phyloP scores from a whole-genome alignment of 1,139 yeast genomes.

The Suhomyces yuchorum region DNA sequence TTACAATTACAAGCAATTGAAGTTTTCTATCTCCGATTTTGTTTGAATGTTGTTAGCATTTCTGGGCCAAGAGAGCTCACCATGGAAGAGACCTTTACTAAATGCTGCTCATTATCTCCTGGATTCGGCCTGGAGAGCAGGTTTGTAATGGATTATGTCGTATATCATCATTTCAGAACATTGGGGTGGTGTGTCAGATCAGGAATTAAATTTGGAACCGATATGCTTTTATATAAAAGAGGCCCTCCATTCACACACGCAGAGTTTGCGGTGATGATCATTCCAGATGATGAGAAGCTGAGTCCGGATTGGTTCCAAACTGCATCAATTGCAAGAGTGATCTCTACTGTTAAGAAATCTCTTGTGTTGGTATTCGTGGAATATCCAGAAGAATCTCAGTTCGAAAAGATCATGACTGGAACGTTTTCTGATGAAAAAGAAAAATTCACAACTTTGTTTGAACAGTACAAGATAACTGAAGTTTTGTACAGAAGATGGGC shows the following conservation, averaged over 20 bases:
- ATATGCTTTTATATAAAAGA: constrained; percentile 73
- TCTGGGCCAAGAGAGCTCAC: constrained; percentile 15
- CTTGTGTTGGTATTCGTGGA: constrained; percentile 70
- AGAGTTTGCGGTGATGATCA: constrained; percentile 67
- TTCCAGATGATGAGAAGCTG: constrained; percentile 39
- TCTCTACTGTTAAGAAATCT: constrained; percentile 84
- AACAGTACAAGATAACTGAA: constrained; percentile 56
- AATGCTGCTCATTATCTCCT: constrained; percentile 21
- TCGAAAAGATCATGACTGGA: constrained; percentile 26
- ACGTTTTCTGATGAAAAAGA: constrained; percentile 22
- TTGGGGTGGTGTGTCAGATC: constrained; percentile 94
- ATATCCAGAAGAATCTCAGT: constrained; percentile 40
- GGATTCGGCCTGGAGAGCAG: constrained; percentile 30
- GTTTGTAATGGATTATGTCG: constrained; percentile 63
- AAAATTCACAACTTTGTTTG: constrained; percentile 36
- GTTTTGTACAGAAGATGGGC: constrained; percentile 78
- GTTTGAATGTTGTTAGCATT: constrained; percentile 46
- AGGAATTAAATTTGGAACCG: constrained; percentile 90
- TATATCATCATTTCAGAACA: constrained; percentile 83
- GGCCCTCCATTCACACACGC: constrained; percentile 98
- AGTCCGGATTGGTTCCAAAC: constrained; percentile 60
- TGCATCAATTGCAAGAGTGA: constrained; percentile 73
- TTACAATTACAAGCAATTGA: constrained; percentile 79
- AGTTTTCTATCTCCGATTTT: constrained; percentile 62
- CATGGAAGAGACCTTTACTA: constrained; percentile 29